Percentiles rank a stretch among this genome's conserved stretches.
Conservation (phyloP, 1,139 yeast genomes). For the Nematodospora anomalae region DNA sequence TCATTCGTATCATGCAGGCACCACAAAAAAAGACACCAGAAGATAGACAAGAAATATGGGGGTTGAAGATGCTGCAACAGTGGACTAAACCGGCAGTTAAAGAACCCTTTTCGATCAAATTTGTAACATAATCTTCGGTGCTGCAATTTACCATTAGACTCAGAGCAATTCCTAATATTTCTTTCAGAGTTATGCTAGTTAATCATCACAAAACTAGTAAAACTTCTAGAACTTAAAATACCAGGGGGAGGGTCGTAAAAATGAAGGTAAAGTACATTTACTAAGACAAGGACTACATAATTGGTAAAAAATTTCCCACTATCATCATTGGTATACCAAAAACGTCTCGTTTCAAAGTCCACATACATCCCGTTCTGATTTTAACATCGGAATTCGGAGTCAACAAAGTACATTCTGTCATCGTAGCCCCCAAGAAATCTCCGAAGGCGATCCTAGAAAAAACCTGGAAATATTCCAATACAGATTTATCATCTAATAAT, state of each 20-base stretch:
- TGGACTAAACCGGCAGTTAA: too few species aligned
- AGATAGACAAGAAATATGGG: too few species aligned
- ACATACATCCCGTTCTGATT: slow-evolving; percentile 75
- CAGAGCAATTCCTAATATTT: too few species aligned
- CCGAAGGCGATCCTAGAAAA: slow-evolving; percentile 88
- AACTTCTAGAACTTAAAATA: too few species aligned
- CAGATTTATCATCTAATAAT: slow-evolving; percentile 83
- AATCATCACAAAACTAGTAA: too few species aligned
- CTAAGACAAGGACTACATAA: slow-evolving; percentile 30
- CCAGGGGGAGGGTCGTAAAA: background rate
- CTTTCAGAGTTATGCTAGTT: too few species aligned
- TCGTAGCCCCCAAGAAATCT: slow-evolving; percentile 86
- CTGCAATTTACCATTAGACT: too few species aligned
- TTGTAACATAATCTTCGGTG: too few species aligned
- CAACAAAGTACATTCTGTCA: slow-evolving; percentile 77
- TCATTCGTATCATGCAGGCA: too few species aligned
- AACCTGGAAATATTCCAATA: slow-evolving; percentile 81
- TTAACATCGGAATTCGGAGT: slow-evolving; percentile 52
- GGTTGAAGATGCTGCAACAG: too few species aligned
- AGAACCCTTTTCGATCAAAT: too few species aligned
- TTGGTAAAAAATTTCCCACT: slow-evolving; percentile 87
- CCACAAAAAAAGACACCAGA: too few species aligned
- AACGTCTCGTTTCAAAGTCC: slow-evolving; percentile 76
- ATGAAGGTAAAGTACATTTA: background rate
- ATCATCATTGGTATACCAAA: slow-evolving; percentile 85